Conservation (phyloP, 352 stramenopile genomes). For the Pythium vanterpoolii region DNA sequence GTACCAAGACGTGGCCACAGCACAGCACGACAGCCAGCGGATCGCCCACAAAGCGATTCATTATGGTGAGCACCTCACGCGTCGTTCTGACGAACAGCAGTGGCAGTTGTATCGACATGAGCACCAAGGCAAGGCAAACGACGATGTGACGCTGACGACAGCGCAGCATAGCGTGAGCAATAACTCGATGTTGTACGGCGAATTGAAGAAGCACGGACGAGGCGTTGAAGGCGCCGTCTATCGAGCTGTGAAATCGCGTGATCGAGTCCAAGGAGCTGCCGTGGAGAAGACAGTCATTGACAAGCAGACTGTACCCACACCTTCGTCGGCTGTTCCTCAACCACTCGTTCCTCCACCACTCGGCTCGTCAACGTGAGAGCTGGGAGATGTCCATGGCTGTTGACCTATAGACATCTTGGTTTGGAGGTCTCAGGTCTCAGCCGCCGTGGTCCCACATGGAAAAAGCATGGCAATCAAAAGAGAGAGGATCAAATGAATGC, state of each 20-base stretch:
- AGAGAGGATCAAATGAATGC: no score
- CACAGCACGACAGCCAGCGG: slow-evolving; percentile 37
- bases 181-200: slow-evolving; percentile 58
- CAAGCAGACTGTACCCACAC: no score
- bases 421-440: no score
- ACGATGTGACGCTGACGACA: slow-evolving; percentile 23
- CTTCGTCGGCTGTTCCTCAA: no score
- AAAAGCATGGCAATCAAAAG: no score
- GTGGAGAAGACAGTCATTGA: no score
- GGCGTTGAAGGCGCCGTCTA: neutral
- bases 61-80: slow-evolving; percentile 40
- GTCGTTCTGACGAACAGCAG: slow-evolving; percentile 43
- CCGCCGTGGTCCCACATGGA: no score
- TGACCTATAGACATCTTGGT: no score
- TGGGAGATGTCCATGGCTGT: no score
- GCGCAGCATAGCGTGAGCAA: slow-evolving; percentile 43
- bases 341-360: no score
- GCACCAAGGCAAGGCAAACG: slow-evolving; percentile 41
- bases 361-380: no score
- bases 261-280: neutral
- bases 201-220: neutral
- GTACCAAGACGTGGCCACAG: slow-evolving; percentile 30
- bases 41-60: slow-evolving; percentile 46
- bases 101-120: slow-evolving; percentile 28
- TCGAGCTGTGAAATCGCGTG: neutral